phyloP scores from a whole-genome alignment of 208 protist genomes.

The Trypanosoma melophagium region DNA sequence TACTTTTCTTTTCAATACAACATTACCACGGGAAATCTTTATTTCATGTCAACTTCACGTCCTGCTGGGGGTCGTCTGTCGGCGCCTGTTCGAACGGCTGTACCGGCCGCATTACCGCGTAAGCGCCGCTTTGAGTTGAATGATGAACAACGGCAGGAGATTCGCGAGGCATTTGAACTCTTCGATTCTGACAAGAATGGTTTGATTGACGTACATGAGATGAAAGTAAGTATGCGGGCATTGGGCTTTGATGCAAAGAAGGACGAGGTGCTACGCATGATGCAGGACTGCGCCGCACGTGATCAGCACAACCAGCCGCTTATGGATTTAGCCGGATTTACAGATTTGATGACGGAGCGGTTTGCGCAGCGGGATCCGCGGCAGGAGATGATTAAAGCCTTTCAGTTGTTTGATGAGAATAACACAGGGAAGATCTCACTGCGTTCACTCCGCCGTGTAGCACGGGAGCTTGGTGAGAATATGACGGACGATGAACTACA shows the following conservation, averaged over 20 bases:
- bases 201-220: constrained; percentile 97
- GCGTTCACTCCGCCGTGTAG: constrained; percentile 92
- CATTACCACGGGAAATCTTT: too few species aligned
- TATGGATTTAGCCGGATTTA: constrained; percentile 92
- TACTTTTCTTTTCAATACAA: not conserved
- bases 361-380: constrained; percentile 91
- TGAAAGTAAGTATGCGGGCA: constrained; percentile 99
- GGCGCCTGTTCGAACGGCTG: constrained; percentile 43
- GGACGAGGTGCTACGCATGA: constrained; percentile 87
- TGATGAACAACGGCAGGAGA: constrained; percentile 98
- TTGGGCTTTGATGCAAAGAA: constrained; percentile 99
- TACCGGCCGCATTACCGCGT: constrained; percentile 34
- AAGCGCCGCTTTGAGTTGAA: constrained; percentile 95
- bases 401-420: constrained; percentile 96
- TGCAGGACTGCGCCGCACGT: constrained; percentile 84
- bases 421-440: constrained; percentile 94
- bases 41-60: constrained; percentile 22
- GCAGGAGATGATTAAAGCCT: constrained; percentile 96
- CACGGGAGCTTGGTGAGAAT: constrained; percentile 94
- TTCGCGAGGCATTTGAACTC: constrained; percentile 99
- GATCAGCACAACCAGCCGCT: constrained; percentile 81
- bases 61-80: constrained; percentile 35
- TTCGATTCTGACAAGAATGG: constrained; percentile 97
- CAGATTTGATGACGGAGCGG: constrained; percentile 92
- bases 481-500: constrained; percentile 97